phyloP scores from a whole-genome alignment of 2,329 filamentous ascomycete species.

The Sporothrix euskadiensis region DNA sequence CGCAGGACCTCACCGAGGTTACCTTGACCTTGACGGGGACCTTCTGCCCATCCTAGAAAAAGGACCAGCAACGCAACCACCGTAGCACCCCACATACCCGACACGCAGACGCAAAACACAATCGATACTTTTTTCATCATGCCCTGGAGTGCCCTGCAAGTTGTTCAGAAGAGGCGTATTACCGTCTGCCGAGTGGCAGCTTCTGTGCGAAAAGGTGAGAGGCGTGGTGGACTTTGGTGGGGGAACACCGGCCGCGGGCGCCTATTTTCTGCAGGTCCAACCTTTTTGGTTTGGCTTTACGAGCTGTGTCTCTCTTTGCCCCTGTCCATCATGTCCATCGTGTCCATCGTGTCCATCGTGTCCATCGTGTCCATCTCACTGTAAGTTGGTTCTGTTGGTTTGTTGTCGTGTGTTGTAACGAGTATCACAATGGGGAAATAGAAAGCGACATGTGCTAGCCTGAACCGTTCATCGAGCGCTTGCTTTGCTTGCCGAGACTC shows the following conservation, averaged over 20 bases:
- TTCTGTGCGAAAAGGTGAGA: background rate
- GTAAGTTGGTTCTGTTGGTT: background rate
- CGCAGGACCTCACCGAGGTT: constrained; percentile 2
- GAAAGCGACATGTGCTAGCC: background rate
- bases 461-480: background rate
- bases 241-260: background rate
- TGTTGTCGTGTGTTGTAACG: background rate
- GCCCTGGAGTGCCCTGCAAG: background rate
- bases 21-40: background rate
- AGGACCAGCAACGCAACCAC: background rate
- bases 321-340: background rate
- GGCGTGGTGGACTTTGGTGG: background rate
- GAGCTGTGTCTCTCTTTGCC: background rate
- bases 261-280: constrained; percentile 4
- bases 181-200: background rate
- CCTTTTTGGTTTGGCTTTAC: background rate
- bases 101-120: background rate
- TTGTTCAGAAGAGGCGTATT: background rate
- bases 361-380: background rate
- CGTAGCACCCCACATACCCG: background rate
- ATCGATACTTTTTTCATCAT: background rate
- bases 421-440: background rate
- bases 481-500: background rate
- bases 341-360: background rate
- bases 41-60: background rate